Evolutionary conservation across 805 yeast species (phyloP), one percentile per base, ranked within the genome.

Genomic region (Saturnispora saitoi): DNA sequence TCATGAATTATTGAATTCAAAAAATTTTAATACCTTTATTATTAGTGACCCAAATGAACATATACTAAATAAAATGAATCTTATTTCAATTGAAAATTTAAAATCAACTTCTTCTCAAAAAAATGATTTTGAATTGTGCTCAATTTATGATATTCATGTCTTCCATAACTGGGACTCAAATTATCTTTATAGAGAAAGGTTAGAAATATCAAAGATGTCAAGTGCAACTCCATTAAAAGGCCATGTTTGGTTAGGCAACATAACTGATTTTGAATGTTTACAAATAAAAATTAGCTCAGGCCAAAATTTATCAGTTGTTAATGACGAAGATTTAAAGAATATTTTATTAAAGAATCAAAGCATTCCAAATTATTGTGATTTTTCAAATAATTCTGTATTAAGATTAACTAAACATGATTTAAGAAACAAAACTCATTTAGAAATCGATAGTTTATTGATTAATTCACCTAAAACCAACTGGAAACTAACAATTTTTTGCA

Each of bases 161-260:
- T 72, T 77, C 53, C 70, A 71, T 47, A 73, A 75, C 54, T 83
- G 89, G 88, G 86, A 82, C 55, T 69, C 75, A 26, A 85, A 86
- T 56, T 80, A 81, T 58, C 70, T 76, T 19, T 72, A 78, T 53
- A 79, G 84, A 58, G 97, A 90, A 62, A 79, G 84, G 51, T 70
- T 85, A n/a, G 96, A 90, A 62, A 83, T 88, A 45, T 71, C 88
- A 1, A 78, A 77, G 59, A 84, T 90, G 90, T 83, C 95, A 1
- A 72, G 86, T 9, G 95, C 95, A 0, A 76, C 93, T 0, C 74
- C 70, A 11, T 67, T 86, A 1, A 41, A 54, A 3, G 48, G 49
- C 15, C 70, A 76, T 43, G 76, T 89, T 5, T 90, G 91, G 90
- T 72, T 83, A 45, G 98, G 98, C 2, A 91, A 90, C 59, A 69